phyloP scores from a whole-genome alignment of 345 rosid genomes.

The Streptanthus diversifolius region DNA sequence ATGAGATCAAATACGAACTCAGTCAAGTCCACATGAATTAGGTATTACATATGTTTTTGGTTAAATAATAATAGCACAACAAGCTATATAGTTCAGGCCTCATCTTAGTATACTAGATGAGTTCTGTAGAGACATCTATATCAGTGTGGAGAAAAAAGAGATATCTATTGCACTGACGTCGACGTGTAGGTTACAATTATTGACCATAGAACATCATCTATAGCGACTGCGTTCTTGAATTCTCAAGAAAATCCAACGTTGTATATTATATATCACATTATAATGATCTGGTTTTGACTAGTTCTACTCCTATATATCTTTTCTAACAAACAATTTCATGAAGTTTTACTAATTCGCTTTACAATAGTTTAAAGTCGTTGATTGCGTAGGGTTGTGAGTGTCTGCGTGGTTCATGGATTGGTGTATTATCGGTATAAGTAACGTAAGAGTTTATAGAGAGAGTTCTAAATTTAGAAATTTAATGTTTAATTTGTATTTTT shows the following conservation, averaged over 20 bases:
- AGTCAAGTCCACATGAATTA: slow-evolving; percentile 11
- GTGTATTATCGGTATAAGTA: not conserved
- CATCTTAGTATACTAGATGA: slow-evolving; percentile 6
- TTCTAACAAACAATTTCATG: not conserved
- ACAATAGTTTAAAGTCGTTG: slow-evolving; percentile 12
- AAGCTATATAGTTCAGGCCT: not conserved
- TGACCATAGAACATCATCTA: slow-evolving; percentile 31
- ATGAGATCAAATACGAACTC: not conserved
- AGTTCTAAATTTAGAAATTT: not conserved
- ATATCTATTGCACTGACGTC: slow-evolving; percentile 19
- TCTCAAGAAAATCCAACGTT: slow-evolving; percentile 22
- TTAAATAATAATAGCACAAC: not conserved
- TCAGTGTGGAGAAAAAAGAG: not conserved
- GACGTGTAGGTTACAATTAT: slow-evolving; percentile 31
- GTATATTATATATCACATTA: slow-evolving; percentile 4
- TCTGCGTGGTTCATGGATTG: not conserved
- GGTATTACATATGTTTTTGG: not conserved
- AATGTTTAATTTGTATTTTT: not conserved
- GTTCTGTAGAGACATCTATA: not conserved
- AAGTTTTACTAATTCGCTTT: not conserved
- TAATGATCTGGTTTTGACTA: slow-evolving; percentile 21
- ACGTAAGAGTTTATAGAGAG: not conserved
- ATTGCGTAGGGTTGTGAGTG: slow-evolving; percentile 10
- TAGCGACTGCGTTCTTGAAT: slow-evolving; percentile 21
- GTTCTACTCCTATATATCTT: slow-evolving; percentile 23